phyloP scores from a whole-genome alignment of 768 basidiomycete genomes.

The Lanmaoa pseudosensibilis region DNA sequence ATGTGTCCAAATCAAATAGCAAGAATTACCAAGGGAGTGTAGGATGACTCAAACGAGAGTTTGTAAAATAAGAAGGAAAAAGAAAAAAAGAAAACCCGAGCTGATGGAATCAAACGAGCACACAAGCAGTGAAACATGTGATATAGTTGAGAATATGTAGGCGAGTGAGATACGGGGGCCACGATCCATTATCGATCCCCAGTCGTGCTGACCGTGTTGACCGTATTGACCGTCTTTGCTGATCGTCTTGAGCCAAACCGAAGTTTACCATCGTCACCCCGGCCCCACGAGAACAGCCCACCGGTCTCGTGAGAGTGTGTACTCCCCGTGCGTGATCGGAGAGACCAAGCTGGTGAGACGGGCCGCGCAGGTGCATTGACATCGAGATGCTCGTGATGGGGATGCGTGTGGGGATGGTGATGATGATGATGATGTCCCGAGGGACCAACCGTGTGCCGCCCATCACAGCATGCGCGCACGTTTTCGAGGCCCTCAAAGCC shows the following conservation, averaged over 20 bases:
- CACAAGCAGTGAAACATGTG: not conserved
- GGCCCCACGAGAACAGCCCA: slow-evolving; percentile 69
- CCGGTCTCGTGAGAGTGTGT: slow-evolving; percentile 66
- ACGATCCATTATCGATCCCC: slow-evolving; percentile 25
- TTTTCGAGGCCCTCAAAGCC: slow-evolving; percentile 94
- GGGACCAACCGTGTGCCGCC: slow-evolving; percentile 79
- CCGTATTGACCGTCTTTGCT: slow-evolving; percentile 38
- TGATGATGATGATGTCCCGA: slow-evolving; percentile 53
- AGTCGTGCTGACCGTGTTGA: slow-evolving; percentile 14
- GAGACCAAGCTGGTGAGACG: slow-evolving; percentile 80
- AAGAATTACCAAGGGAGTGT: slow-evolving; percentile 35
- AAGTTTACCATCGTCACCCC: slow-evolving; percentile 61
- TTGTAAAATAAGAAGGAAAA: slow-evolving; percentile 8
- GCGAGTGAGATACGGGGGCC: not conserved
- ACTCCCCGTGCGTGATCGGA: slow-evolving; percentile 80
- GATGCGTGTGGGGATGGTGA: slow-evolving; percentile 54
- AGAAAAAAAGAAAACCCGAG: slow-evolving; percentile 1
- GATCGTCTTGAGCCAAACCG: slow-evolving; percentile 75
- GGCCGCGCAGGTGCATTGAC: slow-evolving; percentile 54
- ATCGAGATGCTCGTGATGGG: slow-evolving; percentile 57
- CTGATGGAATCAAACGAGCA: slow-evolving; percentile 7
- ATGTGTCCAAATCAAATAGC: slow-evolving; percentile 22
- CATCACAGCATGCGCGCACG: slow-evolving; percentile 89
- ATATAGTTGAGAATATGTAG: not conserved
- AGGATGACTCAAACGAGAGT: slow-evolving; percentile 26